Conservation (phyloP, 345 rosid genomes). For the Populus nigra region DNA sequence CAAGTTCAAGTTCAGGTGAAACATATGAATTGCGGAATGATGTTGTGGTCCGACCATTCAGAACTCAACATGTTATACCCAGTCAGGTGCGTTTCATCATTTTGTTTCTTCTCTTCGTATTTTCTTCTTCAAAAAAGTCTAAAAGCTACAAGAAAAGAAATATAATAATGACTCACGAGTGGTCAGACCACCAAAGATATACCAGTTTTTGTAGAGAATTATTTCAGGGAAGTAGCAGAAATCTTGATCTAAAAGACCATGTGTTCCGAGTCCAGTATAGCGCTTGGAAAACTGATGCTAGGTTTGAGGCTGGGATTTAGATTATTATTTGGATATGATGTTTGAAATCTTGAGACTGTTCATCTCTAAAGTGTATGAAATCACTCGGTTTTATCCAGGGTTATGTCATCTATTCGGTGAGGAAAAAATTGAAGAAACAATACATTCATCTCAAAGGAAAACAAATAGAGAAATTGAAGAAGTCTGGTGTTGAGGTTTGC, state of each 20-base stretch:
- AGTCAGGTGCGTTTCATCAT: constrained; percentile 59
- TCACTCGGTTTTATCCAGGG: constrained; percentile 59
- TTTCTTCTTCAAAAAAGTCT: neutral
- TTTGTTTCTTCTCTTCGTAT: neutral
- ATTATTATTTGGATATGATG: neutral
- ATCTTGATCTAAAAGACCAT: neutral
- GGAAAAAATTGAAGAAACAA: constrained; percentile 89
- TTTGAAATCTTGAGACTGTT: neutral
- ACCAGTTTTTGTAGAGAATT: neutral
- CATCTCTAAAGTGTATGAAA: neutral
- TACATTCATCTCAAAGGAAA: constrained; percentile 87
- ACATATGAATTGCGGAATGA: constrained; percentile 84
- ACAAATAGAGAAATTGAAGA: constrained; percentile 88
- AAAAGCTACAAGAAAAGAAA: neutral
- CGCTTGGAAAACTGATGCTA: neutral
- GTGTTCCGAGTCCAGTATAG: neutral
- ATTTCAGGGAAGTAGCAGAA: neutral
- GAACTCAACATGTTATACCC: constrained; percentile 83
- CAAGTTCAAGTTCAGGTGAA: constrained; percentile 60
- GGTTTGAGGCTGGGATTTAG: neutral
- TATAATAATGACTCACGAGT: neutral
- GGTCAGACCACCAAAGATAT: neutral
- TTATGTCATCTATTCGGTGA: constrained; percentile 72
- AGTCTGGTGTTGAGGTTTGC: constrained; percentile 77
- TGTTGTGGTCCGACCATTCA: constrained; percentile 79